phyloP scores from a whole-genome alignment of 2,329 filamentous ascomycete species.

The Beauveria sp. region DNA sequence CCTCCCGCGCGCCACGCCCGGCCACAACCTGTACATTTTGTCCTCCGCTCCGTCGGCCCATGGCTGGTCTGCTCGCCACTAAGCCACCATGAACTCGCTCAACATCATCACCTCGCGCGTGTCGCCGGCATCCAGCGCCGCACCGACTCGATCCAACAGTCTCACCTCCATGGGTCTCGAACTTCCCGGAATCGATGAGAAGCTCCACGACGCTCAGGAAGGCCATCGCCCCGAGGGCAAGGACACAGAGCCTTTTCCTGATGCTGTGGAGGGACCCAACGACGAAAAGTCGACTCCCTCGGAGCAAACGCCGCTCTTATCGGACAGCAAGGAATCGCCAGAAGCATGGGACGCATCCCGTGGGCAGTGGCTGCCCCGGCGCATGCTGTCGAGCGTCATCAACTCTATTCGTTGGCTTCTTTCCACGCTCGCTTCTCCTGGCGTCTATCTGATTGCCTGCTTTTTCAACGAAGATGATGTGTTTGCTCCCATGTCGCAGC shows the following conservation, averaged over 20 bases:
- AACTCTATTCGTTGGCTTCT: slow-evolving; percentile 72
- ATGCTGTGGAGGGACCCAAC: slow-evolving; percentile 31
- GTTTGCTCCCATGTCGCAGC: slow-evolving; percentile 70
- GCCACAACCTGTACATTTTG: not conserved
- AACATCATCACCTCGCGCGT: slow-evolving; percentile 87
- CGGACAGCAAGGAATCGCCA: slow-evolving; percentile 29
- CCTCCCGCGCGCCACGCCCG: not conserved
- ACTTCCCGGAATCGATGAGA: slow-evolving; percentile 35
- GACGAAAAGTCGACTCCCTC: slow-evolving; percentile 28
- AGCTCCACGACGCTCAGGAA: slow-evolving; percentile 22
- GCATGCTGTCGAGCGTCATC: slow-evolving; percentile 63
- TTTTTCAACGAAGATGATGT: slow-evolving; percentile 74
- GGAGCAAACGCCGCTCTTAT: slow-evolving; percentile 61
- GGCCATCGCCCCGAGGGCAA: slow-evolving; percentile 27
- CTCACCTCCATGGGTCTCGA: slow-evolving; percentile 45
- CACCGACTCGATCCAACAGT: slow-evolving; percentile 53
- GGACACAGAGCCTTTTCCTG: slow-evolving; percentile 26
- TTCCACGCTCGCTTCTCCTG: slow-evolving; percentile 70
- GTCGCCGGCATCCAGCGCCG: slow-evolving; percentile 50
- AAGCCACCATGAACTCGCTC: slow-evolving; percentile 82
- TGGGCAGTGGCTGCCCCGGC: slow-evolving; percentile 46
- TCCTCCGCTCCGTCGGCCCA: slow-evolving; percentile 25
- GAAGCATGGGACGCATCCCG: slow-evolving; percentile 41
- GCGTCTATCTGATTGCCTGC: slow-evolving; percentile 72
- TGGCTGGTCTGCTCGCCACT: slow-evolving; percentile 48